Conservation (phyloP, 2,329 filamentous ascomycete species). For the Aureobasidium vineae region DNA sequence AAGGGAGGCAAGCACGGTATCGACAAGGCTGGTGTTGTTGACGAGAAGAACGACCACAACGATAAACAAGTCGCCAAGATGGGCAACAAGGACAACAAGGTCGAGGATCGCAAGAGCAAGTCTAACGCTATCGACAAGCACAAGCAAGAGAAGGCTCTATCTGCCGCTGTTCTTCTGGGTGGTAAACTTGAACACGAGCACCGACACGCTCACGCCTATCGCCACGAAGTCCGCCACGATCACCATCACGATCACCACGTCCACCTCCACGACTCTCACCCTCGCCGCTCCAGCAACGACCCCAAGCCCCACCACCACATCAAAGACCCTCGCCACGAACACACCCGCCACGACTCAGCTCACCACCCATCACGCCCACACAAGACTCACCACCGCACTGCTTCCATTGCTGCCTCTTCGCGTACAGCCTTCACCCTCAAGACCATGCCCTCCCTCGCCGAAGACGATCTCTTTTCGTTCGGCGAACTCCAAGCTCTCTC, state of each 20-base stretch:
- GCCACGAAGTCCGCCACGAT: background rate
- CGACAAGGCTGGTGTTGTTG: slow-evolving; percentile 14
- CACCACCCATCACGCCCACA: background rate
- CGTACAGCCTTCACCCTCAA: slow-evolving; percentile 24
- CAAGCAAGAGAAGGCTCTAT: slow-evolving; percentile 23
- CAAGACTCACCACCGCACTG: background rate
- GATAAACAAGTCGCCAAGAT: slow-evolving; percentile 22
- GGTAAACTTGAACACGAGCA: background rate
- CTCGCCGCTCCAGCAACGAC: background rate
- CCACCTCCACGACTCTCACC: background rate
- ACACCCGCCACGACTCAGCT: background rate
- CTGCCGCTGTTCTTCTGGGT: background rate
- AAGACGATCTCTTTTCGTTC: slow-evolving; percentile 40
- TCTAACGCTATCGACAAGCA: slow-evolving; percentile 13
- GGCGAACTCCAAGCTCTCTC: slow-evolving; percentile 46
- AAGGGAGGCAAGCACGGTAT: background rate
- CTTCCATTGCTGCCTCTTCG: background rate
- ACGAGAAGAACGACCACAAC: slow-evolving; percentile 27
- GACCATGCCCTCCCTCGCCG: slow-evolving; percentile 31
- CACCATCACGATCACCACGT: background rate
- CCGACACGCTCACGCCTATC: background rate
- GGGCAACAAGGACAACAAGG: slow-evolving; percentile 29
- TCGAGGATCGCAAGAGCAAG: slow-evolving; percentile 10
- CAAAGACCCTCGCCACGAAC: background rate
- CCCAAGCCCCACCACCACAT: background rate